Conservation (phyloP, 306 rosid species). For the Malus sieversii region DNA sequence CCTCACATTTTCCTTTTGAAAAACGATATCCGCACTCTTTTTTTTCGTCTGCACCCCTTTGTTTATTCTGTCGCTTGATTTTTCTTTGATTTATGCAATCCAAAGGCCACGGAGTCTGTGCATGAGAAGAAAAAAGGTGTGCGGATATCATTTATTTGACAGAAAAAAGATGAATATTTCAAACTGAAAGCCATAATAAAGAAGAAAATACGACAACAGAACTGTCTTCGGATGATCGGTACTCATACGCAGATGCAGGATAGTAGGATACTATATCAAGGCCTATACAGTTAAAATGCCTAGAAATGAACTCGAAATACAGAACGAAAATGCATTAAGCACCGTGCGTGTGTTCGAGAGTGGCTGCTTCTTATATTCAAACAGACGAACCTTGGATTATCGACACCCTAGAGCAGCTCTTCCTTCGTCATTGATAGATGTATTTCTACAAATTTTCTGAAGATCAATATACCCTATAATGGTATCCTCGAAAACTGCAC, state of each 20-base stretch:
- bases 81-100: background rate
- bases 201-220: background rate
- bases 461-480: conserved; percentile 91
- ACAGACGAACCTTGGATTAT: conserved; percentile 2
- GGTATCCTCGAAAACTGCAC: conserved; percentile 81
- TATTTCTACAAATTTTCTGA: conserved; percentile 77
- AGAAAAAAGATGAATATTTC: background rate
- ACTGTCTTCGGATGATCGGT: background rate
- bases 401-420: conserved; percentile 82
- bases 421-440: conserved; percentile 45
- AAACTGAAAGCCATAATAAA: background rate
- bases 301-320: background rate
- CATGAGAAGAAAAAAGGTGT: background rate
- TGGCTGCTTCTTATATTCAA: background rate
- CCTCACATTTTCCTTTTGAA: background rate
- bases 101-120: too few species aligned
- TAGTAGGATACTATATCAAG: background rate
- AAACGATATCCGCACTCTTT: background rate
- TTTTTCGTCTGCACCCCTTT: background rate
- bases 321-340: background rate
- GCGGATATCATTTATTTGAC: background rate
- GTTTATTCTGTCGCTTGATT: background rate
- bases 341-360: background rate
- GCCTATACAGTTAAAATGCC: background rate
- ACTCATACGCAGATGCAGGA: background rate